These are phyloP conservation scores for Trichoderma orchidacearum DNA, from an alignment of 495 filamentous ascomycete species.

Conservation along the genomic window DNA sequence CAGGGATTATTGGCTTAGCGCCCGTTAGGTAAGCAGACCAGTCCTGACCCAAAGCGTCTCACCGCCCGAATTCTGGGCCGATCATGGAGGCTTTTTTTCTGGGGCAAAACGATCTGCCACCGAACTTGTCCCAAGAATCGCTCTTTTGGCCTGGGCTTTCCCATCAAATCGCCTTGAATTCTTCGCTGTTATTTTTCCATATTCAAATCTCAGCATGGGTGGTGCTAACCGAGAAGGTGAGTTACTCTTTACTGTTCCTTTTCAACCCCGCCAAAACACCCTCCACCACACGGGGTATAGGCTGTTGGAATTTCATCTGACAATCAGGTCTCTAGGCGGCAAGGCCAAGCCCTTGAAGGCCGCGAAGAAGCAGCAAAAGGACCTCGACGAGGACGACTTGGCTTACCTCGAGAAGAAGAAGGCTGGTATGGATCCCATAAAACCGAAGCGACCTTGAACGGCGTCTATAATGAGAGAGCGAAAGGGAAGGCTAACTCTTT, in stretches of 20 bases:
- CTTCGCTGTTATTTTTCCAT: neutral
- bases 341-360: constrained; percentile 77
- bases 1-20: neutral
- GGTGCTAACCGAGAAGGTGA: constrained; percentile 22
- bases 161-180: neutral
- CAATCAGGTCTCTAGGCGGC: constrained; percentile 40
- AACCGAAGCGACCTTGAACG: no score
- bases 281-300: no score
- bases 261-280: neutral
- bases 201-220: constrained; percentile 13
- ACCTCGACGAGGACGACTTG: constrained; percentile 62
- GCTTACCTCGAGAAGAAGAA: constrained; percentile 63
- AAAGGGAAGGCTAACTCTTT: neutral
- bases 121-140: neutral
- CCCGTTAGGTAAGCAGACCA: neutral
- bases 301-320: neutral
- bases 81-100: constrained; percentile 2
- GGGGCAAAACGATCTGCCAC: neutral
- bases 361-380: constrained; percentile 64
- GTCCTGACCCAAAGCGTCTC: neutral
- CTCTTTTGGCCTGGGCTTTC: neutral
- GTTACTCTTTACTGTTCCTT: constrained; percentile 2
- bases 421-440: constrained; percentile 39
- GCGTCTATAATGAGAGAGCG: no score
- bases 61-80: neutral